Evolutionary conservation across 129 eudicot species (phyloP).

Genomic region (Flaveria sonorensis): DNA sequence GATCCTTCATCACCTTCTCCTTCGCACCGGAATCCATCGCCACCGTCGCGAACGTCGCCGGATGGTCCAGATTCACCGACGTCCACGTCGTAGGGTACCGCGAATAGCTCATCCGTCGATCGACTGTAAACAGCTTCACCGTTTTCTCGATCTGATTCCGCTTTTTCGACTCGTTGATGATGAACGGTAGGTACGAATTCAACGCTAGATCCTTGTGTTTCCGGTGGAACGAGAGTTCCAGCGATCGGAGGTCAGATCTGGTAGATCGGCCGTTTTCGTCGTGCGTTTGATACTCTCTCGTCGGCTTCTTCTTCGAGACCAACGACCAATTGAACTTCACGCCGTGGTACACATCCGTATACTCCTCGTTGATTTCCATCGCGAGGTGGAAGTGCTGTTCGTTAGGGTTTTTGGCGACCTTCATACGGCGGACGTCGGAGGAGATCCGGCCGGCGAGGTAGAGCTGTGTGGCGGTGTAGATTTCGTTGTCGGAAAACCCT

Average conservation of each 20-base stretch:
- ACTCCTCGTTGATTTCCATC: slow-evolving; percentile 44
- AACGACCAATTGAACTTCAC: slow-evolving; percentile 44
- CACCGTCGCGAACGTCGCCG: slow-evolving; percentile 42
- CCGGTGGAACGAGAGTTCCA: slow-evolving; percentile 46
- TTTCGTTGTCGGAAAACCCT: slow-evolving; percentile 53
- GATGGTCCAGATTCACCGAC: slow-evolving; percentile 48
- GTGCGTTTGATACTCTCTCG: slow-evolving; percentile 8
- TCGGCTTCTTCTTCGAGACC: slow-evolving; percentile 32
- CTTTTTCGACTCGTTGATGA: slow-evolving; percentile 37
- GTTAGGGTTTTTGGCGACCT: slow-evolving; percentile 42
- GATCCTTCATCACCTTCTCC: slow-evolving; percentile 43
- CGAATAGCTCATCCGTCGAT: slow-evolving; percentile 15
- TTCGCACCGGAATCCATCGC: slow-evolving; percentile 57
- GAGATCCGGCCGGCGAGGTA: slow-evolving; percentile 56
- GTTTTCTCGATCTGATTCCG: slow-evolving; percentile 38
- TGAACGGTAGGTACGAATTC: slow-evolving; percentile 49
- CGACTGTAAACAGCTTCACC: slow-evolving; percentile 55
- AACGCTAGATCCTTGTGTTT: slow-evolving; percentile 37
- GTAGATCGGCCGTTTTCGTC: slow-evolving; percentile 5
- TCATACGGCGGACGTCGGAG: slow-evolving; percentile 43
- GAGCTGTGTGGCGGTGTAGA: slow-evolving; percentile 56
- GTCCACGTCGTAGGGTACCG: slow-evolving; percentile 46
- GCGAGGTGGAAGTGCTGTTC: slow-evolving; percentile 38
- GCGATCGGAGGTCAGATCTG: slow-evolving; percentile 6
- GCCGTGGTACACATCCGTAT: slow-evolving; percentile 29